phyloP scores from a whole-genome alignment of 1,139 yeast genomes.

The Yamadazyma sp. region DNA sequence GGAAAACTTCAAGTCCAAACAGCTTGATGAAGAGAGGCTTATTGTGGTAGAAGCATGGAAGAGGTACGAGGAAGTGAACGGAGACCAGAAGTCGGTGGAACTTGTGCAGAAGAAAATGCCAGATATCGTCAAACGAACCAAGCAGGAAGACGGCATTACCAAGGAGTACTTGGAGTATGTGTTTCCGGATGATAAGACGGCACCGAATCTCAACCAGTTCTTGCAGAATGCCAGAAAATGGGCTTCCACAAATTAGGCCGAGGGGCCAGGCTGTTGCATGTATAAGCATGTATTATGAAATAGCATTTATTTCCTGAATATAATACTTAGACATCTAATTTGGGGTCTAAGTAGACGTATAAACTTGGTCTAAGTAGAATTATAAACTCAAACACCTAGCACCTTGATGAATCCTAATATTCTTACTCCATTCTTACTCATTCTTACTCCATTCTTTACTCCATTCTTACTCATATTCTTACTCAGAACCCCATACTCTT shows the following conservation, averaged over 20 bases:
- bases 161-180: slow-evolving; percentile 63
- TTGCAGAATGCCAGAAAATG: slow-evolving; percentile 66
- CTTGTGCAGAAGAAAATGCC: slow-evolving; percentile 56
- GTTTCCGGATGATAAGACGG: slow-evolving; percentile 59
- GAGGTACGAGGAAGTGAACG: slow-evolving; percentile 66
- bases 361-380: no score
- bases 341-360: no score
- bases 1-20: slow-evolving; percentile 35
- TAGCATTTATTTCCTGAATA: no score
- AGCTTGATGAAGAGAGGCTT: slow-evolving; percentile 46
- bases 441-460: no score
- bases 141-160: slow-evolving; percentile 43
- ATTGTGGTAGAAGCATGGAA: slow-evolving; percentile 62
- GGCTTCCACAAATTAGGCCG: slow-evolving; percentile 24
- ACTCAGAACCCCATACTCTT: no score
- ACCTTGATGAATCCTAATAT: no score
- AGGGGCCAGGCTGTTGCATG: no score
- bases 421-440: no score
- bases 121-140: slow-evolving; percentile 48
- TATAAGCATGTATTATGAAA: no score
- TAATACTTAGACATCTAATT: no score
- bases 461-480: no score
- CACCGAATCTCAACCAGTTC: slow-evolving; percentile 47
- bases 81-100: slow-evolving; percentile 39
- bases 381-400: no score